These are phyloP conservation scores for Neonectria hederae DNA, from an alignment of 2,329 filamentous ascomycete genomes.

Conservation along the genomic window DNA sequence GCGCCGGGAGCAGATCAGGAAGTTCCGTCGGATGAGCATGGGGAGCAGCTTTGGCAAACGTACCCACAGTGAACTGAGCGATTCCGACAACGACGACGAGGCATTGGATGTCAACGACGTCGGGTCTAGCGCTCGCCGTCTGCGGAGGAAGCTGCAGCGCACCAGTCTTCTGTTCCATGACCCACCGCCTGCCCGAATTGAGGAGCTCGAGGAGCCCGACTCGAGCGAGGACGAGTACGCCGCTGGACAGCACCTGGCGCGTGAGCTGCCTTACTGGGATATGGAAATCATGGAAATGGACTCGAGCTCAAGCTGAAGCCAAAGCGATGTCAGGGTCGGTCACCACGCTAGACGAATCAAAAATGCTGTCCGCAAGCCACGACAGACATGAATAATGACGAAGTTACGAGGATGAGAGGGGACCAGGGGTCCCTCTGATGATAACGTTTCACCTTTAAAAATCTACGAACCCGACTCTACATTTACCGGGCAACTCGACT, in stretches of 20 bases:
- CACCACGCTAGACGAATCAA: constrained; percentile 22
- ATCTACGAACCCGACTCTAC: constrained; percentile 35
- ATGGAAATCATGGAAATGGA: constrained; percentile 63
- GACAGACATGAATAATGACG: constrained; percentile 40
- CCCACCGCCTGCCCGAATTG: constrained; percentile 60
- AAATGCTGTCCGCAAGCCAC: constrained; percentile 26
- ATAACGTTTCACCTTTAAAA: constrained; percentile 39
- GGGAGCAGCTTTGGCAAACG: constrained; percentile 65
- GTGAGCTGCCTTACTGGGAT: constrained; percentile 60
- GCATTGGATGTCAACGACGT: constrained; percentile 54
- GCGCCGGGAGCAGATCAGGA: constrained; percentile 54
- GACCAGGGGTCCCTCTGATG: constrained; percentile 39
- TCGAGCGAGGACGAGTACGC: constrained; percentile 57
- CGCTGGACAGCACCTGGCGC: constrained; percentile 54
- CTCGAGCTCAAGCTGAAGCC: constrained; percentile 42
- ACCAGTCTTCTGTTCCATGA: constrained; percentile 60
- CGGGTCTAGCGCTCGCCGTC: constrained; percentile 58
- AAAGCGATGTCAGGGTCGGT: constrained; percentile 27
- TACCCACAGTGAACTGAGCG: constrained; percentile 63
- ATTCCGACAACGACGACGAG: constrained; percentile 56
- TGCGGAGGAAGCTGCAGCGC: constrained; percentile 58
- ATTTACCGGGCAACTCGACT: constrained; percentile 28
- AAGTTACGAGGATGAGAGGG: constrained; percentile 37
- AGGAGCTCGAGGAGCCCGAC: constrained; percentile 63
- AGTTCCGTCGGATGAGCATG: constrained; percentile 58